These are phyloP conservation scores for Aspergillus bridgeri DNA, from an alignment of 495 filamentous ascomycete species.

Conservation along the genomic window DNA sequence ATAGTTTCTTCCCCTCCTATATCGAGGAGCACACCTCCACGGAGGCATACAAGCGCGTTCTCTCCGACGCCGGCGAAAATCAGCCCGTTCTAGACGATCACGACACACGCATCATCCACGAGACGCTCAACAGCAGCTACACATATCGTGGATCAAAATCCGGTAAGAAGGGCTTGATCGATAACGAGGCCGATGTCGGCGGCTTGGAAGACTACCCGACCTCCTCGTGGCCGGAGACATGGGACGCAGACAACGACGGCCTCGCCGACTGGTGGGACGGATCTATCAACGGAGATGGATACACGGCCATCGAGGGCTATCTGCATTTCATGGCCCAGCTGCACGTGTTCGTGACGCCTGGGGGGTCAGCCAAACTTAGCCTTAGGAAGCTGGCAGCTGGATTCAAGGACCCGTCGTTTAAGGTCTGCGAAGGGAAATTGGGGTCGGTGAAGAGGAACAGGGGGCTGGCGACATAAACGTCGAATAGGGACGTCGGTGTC, in stretches of 20 bases:
- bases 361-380: not conserved
- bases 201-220: slow-evolving; percentile 11
- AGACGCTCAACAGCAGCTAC: slow-evolving; percentile 6
- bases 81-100: slow-evolving; percentile 11
- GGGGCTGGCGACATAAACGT: not conserved
- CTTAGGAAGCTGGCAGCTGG: slow-evolving; percentile 1
- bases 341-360: slow-evolving; percentile 5
- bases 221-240: not conserved
- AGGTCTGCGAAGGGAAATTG: not conserved
- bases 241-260: slow-evolving; percentile 11
- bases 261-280: slow-evolving; percentile 16
- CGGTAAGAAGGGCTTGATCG: slow-evolving; percentile 10
- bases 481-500: slow-evolving; percentile 1
- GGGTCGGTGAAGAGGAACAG: slow-evolving; percentile 1
- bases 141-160: slow-evolving; percentile 8
- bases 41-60: slow-evolving; percentile 12
- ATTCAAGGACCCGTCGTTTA: slow-evolving; percentile 4
- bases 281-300: slow-evolving; percentile 4
- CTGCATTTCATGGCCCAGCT: slow-evolving; percentile 12
- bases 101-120: slow-evolving; percentile 9
- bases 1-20: slow-evolving; percentile 11
- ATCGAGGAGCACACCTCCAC: slow-evolving; percentile 11
- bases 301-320: slow-evolving; percentile 11
- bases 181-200: slow-evolving; percentile 11
- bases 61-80: slow-evolving; percentile 8